A percentile compares a stretch with the other conserved stretches of the same genome.
phyloP scores from a whole-genome alignment of 345 rosid species.

The Jatropha curcas region DNA sequence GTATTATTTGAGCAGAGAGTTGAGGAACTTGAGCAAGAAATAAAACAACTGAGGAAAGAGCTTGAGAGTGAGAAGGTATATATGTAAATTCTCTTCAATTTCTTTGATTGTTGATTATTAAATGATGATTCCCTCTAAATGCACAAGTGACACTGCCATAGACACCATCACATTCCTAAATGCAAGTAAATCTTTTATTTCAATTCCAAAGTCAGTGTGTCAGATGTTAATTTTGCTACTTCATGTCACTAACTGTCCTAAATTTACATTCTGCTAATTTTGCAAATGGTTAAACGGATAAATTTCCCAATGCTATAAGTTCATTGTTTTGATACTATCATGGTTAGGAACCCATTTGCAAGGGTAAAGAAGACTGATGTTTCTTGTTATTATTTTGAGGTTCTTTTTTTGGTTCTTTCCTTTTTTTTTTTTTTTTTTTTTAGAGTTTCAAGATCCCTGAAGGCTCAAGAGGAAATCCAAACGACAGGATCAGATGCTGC shows the following conservation, averaged over 20 bases:
- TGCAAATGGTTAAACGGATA: background rate
- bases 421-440: no score
- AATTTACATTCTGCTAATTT: background rate
- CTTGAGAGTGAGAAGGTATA: conserved; percentile 89
- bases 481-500: no score
- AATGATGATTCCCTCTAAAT: background rate
- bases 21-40: conserved; percentile 77
- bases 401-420: no score
- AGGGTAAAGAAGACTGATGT: no score
- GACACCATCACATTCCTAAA: background rate
- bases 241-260: background rate
- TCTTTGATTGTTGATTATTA: background rate
- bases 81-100: conserved; percentile 28
- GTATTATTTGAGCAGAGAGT: conserved; percentile 59
- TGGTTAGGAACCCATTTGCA: no score
- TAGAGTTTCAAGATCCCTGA: no score
- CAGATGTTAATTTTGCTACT: background rate
- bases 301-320: no score
- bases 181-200: background rate
- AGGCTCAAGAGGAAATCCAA: no score
- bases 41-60: conserved; percentile 54
- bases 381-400: no score
- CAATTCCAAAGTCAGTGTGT: background rate
- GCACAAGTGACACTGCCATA: background rate
- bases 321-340: background rate